Evolutionary conservation across 768 basidiomycete genomes (phyloP).

Genomic region (Sarcomyxa edulis): DNA sequence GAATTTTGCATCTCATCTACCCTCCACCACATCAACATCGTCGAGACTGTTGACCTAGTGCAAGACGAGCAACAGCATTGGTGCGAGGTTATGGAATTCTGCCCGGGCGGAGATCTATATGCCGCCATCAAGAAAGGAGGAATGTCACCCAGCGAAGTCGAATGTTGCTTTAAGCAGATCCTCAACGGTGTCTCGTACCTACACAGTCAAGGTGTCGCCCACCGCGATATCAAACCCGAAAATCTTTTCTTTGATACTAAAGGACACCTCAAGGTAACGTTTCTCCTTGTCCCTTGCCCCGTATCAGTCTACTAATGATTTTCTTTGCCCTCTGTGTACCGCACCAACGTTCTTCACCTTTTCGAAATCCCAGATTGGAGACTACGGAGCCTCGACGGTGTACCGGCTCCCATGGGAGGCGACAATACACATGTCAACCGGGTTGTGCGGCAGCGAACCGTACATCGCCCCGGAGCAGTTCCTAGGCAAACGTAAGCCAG

Average conservation of each 20-base stretch:
- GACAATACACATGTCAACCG: constrained; percentile 95
- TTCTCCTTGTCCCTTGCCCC: constrained; percentile 4
- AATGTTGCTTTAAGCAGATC: constrained; percentile 98
- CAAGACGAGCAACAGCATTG: constrained; percentile 95
- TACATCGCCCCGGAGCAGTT: constrained; percentile 99
- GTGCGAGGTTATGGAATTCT: constrained; percentile 99
- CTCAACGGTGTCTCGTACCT: constrained; percentile 84
- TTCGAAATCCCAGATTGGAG: constrained; percentile 78
- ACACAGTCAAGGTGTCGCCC: constrained; percentile 95
- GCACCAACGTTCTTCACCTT: constrained; percentile 2
- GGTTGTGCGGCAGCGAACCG: constrained; percentile 95
- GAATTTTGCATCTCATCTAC: constrained; percentile 99
- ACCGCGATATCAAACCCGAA: constrained; percentile 97
- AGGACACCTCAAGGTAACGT: constrained; percentile 88
- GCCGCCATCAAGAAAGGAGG: constrained; percentile 97
- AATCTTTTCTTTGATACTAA: constrained; percentile 92
- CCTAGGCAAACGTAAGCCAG: constrained; percentile 85
- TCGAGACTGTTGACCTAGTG: constrained; percentile 98
- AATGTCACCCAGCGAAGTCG: constrained; percentile 89
- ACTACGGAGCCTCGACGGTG: constrained; percentile 98
- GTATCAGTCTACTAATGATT: background rate
- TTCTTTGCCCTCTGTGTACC: too few relatives aligned
- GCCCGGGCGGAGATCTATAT: constrained; percentile 96
- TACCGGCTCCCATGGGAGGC: constrained; percentile 98
- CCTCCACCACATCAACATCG: constrained; percentile 88